phyloP scores from a whole-genome alignment of 2,329 filamentous ascomycete genomes.

The Periconia sp. region DNA sequence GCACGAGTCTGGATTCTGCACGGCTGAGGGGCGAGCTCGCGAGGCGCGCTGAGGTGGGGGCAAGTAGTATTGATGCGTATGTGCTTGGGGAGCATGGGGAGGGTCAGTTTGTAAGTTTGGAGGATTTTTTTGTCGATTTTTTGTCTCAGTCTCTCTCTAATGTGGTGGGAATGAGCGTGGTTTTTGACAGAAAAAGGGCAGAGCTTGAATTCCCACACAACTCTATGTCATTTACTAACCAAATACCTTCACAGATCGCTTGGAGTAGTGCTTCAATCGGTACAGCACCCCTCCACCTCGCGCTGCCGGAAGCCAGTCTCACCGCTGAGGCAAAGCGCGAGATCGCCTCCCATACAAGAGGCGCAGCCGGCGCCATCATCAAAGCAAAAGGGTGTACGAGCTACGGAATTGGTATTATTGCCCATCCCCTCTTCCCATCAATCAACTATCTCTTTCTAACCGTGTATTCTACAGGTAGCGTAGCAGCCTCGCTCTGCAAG shows the following conservation, averaged over 20 bases:
- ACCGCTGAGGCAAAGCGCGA: constrained; percentile 30
- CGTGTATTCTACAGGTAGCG: constrained; percentile 23
- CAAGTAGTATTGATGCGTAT: constrained; percentile 46
- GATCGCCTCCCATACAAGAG: constrained; percentile 49
- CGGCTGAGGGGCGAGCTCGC: constrained; percentile 51
- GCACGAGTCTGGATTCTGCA: constrained; percentile 57
- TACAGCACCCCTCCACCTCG: constrained; percentile 44
- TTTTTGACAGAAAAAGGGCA: background rate
- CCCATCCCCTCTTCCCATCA: constrained; percentile 8
- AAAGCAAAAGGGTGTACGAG: constrained; percentile 54
- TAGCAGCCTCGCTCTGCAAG: constrained; percentile 53
- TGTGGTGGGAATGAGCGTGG: too few species aligned
- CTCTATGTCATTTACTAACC: background rate
- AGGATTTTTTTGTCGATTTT: background rate
- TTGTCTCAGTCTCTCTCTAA: background rate
- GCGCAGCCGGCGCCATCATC: constrained; percentile 53
- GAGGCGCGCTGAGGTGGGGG: constrained; percentile 40
- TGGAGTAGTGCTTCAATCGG: constrained; percentile 50
- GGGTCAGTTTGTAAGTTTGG: constrained; percentile 47
- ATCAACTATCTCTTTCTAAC: too few species aligned
- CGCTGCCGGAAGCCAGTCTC: constrained; percentile 24
- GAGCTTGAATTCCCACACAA: background rate
- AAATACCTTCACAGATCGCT: constrained; percentile 32
- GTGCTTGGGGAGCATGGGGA: constrained; percentile 55
- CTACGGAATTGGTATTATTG: constrained; percentile 47